Conservation (phyloP, 768 basidiomycete species). For the Tricholoma hemisulphureum region DNA sequence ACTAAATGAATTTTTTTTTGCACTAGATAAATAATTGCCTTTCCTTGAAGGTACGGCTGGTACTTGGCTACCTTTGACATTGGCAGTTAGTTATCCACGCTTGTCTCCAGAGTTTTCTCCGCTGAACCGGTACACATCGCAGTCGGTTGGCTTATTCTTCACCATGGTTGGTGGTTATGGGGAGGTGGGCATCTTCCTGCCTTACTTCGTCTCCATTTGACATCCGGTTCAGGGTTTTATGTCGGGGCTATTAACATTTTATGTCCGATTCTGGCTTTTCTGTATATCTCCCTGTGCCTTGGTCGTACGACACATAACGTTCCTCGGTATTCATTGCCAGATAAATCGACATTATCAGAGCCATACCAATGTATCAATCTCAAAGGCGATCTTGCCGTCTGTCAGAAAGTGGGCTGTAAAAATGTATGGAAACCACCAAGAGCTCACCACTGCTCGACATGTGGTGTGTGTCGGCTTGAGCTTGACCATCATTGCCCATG, state of each 20-base stretch:
- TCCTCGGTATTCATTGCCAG: slow-evolving; percentile 29
- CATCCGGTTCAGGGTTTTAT: slow-evolving; percentile 28
- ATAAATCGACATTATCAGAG: slow-evolving; percentile 29
- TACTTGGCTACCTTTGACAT: slow-evolving; percentile 32
- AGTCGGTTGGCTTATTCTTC: slow-evolving; percentile 33
- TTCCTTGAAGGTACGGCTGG: slow-evolving; percentile 34
- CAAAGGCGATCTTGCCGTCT: slow-evolving; percentile 34
- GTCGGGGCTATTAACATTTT: slow-evolving; percentile 25
- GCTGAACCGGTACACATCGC: background rate
- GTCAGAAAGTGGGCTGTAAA: slow-evolving; percentile 33
- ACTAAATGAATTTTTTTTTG: background rate
- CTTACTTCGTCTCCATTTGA: background rate
- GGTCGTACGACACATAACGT: slow-evolving; percentile 36
- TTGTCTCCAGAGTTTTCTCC: background rate
- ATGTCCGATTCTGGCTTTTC: slow-evolving; percentile 22
- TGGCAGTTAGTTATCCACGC: slow-evolving; percentile 22
- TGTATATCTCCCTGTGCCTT: slow-evolving; percentile 34
- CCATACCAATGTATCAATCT: slow-evolving; percentile 39
- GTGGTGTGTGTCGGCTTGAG: slow-evolving; percentile 42
- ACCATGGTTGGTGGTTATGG: slow-evolving; percentile 13
- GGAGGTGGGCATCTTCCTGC: slow-evolving; percentile 21
- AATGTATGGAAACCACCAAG: slow-evolving; percentile 44
- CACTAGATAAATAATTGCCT: background rate
- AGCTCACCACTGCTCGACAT: slow-evolving; percentile 44
- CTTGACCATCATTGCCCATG: slow-evolving; percentile 51